phyloP scores from a whole-genome alignment of 495 filamentous ascomycete genomes.

The Hyphodiscus hymeniophilus region DNA sequence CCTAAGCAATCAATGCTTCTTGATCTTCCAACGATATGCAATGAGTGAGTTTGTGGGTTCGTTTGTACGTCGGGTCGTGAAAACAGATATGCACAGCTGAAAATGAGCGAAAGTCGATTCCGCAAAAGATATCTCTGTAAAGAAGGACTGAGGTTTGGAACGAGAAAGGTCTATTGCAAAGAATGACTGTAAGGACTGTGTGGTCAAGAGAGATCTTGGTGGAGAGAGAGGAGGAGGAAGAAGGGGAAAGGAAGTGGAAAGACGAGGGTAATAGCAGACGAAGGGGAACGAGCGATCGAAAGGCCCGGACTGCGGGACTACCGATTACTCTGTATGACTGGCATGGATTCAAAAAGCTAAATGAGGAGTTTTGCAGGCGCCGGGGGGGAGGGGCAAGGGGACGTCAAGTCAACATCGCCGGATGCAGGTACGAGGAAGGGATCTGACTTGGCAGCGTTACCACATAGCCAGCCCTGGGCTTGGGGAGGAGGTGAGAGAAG shows the following conservation, averaged over 20 bases:
- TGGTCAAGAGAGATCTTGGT: constrained; percentile 23
- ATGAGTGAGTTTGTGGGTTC: constrained; percentile 9
- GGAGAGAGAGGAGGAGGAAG: constrained; percentile 15
- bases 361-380: constrained; percentile 5
- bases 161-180: constrained; percentile 11
- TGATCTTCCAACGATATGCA: background rate
- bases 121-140: constrained; percentile 20
- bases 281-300: constrained; percentile 2
- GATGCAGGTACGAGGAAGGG: too few relatives aligned
- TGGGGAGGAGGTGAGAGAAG: too few relatives aligned
- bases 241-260: constrained; percentile 4
- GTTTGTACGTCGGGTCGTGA: constrained; percentile 6
- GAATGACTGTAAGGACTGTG: constrained; percentile 24
- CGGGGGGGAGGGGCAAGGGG: too few relatives aligned
- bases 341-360: constrained; percentile 10
- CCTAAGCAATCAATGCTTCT: constrained; percentile 22
- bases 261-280: constrained; percentile 8
- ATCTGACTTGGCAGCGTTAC: too few relatives aligned
- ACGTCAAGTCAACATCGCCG: too few relatives aligned
- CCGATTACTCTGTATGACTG: too few relatives aligned
- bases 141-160: constrained; percentile 23
- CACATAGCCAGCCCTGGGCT: too few relatives aligned
- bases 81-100: constrained; percentile 5
- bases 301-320: too few relatives aligned
- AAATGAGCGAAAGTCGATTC: constrained; percentile 27